phyloP scores from a whole-genome alignment of 768 basidiomycete genomes.

The Myochromella boudieri region DNA sequence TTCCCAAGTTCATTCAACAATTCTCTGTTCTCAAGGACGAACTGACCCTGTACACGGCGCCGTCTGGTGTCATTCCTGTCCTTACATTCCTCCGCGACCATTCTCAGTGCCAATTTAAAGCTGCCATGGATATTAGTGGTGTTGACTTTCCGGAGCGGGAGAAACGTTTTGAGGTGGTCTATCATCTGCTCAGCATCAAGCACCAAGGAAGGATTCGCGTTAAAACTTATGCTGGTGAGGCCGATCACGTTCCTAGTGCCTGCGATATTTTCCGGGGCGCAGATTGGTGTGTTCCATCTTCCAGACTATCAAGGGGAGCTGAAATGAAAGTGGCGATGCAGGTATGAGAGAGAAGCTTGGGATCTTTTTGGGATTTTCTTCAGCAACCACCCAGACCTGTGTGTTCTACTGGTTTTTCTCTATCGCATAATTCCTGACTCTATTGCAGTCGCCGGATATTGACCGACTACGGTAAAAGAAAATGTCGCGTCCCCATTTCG shows the following conservation, averaged over 20 bases:
- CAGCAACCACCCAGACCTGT: slow-evolving; percentile 94
- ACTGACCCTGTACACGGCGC: slow-evolving; percentile 84
- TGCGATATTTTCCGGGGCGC: slow-evolving; percentile 83
- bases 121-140: slow-evolving; percentile 89
- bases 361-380: slow-evolving; percentile 98
- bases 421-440: slow-evolving; percentile 8
- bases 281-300: slow-evolving; percentile 69
- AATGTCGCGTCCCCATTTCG: slow-evolving; percentile 10
- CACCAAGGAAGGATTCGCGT: slow-evolving; percentile 87
- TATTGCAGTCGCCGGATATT: slow-evolving; percentile 83
- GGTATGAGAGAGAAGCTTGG: slow-evolving; percentile 98
- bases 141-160: slow-evolving; percentile 93
- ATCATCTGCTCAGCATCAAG: slow-evolving; percentile 83
- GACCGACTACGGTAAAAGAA: slow-evolving; percentile 84
- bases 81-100: slow-evolving; percentile 95
- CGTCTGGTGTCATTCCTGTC: slow-evolving; percentile 79
- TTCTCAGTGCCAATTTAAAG: slow-evolving; percentile 92
- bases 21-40: slow-evolving; percentile 98
- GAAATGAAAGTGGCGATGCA: slow-evolving; percentile 22
- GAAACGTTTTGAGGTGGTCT: slow-evolving; percentile 95
- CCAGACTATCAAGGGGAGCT: not conserved
- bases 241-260: slow-evolving; percentile 85
- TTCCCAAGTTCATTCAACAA: slow-evolving; percentile 97
- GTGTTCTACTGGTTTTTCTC: slow-evolving; percentile 29
- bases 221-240: slow-evolving; percentile 96